These are phyloP conservation scores for Boletus insuetus DNA, from an alignment of 768 basidiomycete genomes.

Conservation along the genomic window DNA sequence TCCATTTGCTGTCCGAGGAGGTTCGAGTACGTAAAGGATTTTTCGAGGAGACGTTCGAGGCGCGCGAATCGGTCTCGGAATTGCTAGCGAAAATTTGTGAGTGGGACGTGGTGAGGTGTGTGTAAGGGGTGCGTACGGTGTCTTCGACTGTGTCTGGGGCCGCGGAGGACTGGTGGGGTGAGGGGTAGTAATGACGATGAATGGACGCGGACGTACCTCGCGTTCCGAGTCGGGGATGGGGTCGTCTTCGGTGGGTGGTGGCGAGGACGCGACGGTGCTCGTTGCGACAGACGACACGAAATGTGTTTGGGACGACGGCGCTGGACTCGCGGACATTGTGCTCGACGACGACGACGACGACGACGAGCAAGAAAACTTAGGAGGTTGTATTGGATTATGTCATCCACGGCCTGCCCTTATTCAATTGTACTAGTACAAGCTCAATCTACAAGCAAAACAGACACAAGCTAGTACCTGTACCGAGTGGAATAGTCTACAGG, in stretches of 20 bases:
- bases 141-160: constrained; percentile 15
- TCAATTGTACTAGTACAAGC: no score
- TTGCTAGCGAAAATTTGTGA: constrained; percentile 36
- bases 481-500: constrained; percentile 74
- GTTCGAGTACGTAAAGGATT: constrained; percentile 71
- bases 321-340: constrained; percentile 23
- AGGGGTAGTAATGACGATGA: not conserved
- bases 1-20: constrained; percentile 78
- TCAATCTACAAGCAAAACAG: not conserved
- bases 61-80: constrained; percentile 47
- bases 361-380: not conserved
- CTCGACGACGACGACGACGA: not conserved
- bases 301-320: constrained; percentile 8
- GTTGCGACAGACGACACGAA: constrained; percentile 20
- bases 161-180: constrained; percentile 15
- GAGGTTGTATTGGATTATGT: constrained; percentile 19
- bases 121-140: constrained; percentile 5
- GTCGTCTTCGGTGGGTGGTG: constrained; percentile 18
- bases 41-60: constrained; percentile 68
- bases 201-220: constrained; percentile 15
- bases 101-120: not conserved
- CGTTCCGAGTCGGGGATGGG: not conserved
- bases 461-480: constrained; percentile 56
- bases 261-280: constrained; percentile 30
- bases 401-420: constrained; percentile 28